Evolutionary conservation across 2,329 filamentous ascomycete species (phyloP).

Genomic region (Fonsecaea pugnacius): DNA sequence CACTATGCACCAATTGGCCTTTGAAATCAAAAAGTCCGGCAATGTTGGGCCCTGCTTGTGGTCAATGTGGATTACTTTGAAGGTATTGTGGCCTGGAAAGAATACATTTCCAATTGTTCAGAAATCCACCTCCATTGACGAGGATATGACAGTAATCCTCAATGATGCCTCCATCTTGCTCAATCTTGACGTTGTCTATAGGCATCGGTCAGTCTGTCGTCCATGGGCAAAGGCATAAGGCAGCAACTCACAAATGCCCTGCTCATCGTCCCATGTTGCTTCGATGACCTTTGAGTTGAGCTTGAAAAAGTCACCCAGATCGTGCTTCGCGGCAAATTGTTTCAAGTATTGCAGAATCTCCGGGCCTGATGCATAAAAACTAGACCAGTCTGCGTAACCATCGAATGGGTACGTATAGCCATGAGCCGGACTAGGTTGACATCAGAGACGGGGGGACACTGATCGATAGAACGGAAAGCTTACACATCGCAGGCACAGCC

Average conservation of each 20-base stretch:
- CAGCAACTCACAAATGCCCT: constrained; percentile 16
- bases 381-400: constrained; percentile 35
- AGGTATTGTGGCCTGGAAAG: neutral
- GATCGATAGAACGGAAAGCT: neutral
- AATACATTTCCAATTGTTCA: constrained; percentile 49
- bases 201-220: neutral
- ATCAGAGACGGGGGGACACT: too few relatives aligned
- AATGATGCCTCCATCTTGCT: constrained; percentile 33
- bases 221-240: neutral
- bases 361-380: constrained; percentile 35
- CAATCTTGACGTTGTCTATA: constrained; percentile 7
- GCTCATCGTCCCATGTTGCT: constrained; percentile 18
- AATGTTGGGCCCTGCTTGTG: constrained; percentile 46
- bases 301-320: constrained; percentile 14
- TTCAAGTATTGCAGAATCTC: constrained; percentile 41
- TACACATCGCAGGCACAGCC: constrained; percentile 27
- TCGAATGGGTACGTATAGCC: constrained; percentile 33
- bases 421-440: constrained; percentile 21
- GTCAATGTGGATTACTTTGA: neutral
- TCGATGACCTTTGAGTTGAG: constrained; percentile 17
- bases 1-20: constrained; percentile 52
- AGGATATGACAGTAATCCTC: constrained; percentile 39
- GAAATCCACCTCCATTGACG: constrained; percentile 47
- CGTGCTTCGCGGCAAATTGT: constrained; percentile 35
- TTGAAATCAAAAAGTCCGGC: constrained; percentile 53